Evolutionary conservation across 2,329 filamentous ascomycete genomes (phyloP), one percentile per base, ranked within the genome.

Genomic region (Blastomyces emzantsi): DNA sequence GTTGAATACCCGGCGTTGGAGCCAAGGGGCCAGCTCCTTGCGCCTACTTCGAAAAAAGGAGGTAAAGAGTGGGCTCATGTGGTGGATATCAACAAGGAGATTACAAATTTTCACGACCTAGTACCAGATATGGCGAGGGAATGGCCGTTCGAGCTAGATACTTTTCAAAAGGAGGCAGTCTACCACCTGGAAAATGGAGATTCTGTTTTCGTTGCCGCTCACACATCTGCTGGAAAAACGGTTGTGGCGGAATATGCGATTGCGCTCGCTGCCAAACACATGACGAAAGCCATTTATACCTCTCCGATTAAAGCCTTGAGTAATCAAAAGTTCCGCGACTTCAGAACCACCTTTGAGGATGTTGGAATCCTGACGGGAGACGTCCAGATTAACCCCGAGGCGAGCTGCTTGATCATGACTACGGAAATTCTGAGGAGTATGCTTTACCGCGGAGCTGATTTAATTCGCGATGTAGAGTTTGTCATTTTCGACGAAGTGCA

Each of bases 401-500:
- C 94, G 36, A 97, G 93, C 76, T 99, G 94, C 77, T 82, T 99
- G 52, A 97, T 99, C 76, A 99, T 99, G 94, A 99, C 94, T 0
- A 99, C 94, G 0, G 94, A 99, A 73, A 99, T 99, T 78, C 78
- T 99, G 64, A 86, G 94, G 64, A 97, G 94, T 80, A 99, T 99
- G 93, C 85, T 99, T 57, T 99, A 99, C 72, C 86, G 93, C 65
- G 94, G 94, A 65, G 93, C 94, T 6, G 94, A 99, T 78, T 78
- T 99, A 19, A 97, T 99, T 68, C 86, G 94, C 69, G 94, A 99
- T 73, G 94, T 99, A 9, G 94, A 99, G 69, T 99, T 96, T 74
- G 94, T 99, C 69, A 97, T 99, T 59, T 99, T 99, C 67, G 94
- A 99, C 71, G 94, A 99, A 76, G 94, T 99, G 1, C 94, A 99